Percentiles rank a stretch among this genome's conserved stretches.
Evolutionary conservation across 108 stramenopile species (phyloP).

Genomic region (Discostella stelligeroides): DNA sequence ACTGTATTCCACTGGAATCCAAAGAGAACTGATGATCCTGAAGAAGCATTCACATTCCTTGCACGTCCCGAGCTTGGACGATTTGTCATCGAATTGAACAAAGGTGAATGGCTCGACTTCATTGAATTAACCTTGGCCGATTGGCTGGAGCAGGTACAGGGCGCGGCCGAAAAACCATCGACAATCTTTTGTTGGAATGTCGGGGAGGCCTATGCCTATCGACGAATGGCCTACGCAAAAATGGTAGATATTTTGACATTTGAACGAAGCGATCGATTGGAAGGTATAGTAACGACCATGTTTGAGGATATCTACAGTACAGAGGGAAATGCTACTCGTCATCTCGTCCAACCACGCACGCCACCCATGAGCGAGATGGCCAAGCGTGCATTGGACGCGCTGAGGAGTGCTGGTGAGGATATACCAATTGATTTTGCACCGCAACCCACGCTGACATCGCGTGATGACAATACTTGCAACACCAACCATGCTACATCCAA

Average conservation of each 20-base stretch:
- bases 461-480: constrained; percentile 9
- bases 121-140: constrained; percentile 73
- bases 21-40: neutral
- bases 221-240: constrained; percentile 64
- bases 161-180: constrained; percentile 61
- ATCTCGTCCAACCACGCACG: constrained; percentile 63
- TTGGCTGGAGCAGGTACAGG: constrained; percentile 85
- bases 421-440: constrained; percentile 62
- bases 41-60: constrained; percentile 36
- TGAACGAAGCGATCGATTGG: constrained; percentile 52
- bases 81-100: constrained; percentile 56
- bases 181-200: constrained; percentile 59
- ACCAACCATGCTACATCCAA: neutral
- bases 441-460: constrained; percentile 12
- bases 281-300: constrained; percentile 31
- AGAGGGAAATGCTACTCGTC: constrained; percentile 52
- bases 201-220: constrained; percentile 79
- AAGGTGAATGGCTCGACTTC: constrained; percentile 78
- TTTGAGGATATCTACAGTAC: constrained; percentile 59
- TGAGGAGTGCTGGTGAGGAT: constrained; percentile 58
- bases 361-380: constrained; percentile 66
- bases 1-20: constrained; percentile 60
- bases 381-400: constrained; percentile 50
- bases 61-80: constrained; percentile 76
- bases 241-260: constrained; percentile 61